Evolutionary conservation across 805 yeast genomes (phyloP).

Genomic region (Clavispora vitiphila): DNA sequence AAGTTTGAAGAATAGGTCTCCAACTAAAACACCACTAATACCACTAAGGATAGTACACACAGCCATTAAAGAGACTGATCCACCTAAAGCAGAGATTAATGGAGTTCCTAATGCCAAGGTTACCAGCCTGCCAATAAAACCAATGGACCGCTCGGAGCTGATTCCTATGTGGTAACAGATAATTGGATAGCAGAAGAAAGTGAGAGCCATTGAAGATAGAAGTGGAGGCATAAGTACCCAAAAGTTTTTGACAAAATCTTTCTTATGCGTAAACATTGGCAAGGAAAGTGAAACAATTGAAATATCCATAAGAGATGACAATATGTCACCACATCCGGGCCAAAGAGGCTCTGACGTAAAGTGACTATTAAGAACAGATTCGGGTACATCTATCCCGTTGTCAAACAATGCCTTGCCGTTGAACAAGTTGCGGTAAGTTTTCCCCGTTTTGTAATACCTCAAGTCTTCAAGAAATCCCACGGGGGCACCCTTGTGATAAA

Average conservation of each 20-base stretch:
- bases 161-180: constrained; percentile 63
- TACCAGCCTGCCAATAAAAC: constrained; percentile 74
- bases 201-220: constrained; percentile 47
- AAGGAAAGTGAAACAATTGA: constrained; percentile 71
- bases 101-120: constrained; percentile 81
- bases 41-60: constrained; percentile 76
- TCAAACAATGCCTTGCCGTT: constrained; percentile 29
- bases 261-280: constrained; percentile 72
- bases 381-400: constrained; percentile 20
- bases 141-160: constrained; percentile 54
- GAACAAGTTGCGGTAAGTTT: constrained; percentile 58
- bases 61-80: constrained; percentile 69
- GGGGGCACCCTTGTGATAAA: constrained; percentile 35
- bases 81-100: constrained; percentile 58
- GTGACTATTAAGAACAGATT: constrained; percentile 1
- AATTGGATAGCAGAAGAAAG: constrained; percentile 68
- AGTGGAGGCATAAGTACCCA: constrained; percentile 57
- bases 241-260: constrained; percentile 57
- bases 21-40: constrained; percentile 65
- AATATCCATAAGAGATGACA: constrained; percentile 67
- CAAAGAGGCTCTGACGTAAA: constrained; percentile 35
- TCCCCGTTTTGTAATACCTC: constrained; percentile 60
- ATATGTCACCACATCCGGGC: constrained; percentile 83
- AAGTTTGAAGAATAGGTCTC: constrained; percentile 47
- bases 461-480: constrained; percentile 50